Evolutionary conservation across 768 basidiomycete species (phyloP).

Genomic region (Boletellus ananas): DNA sequence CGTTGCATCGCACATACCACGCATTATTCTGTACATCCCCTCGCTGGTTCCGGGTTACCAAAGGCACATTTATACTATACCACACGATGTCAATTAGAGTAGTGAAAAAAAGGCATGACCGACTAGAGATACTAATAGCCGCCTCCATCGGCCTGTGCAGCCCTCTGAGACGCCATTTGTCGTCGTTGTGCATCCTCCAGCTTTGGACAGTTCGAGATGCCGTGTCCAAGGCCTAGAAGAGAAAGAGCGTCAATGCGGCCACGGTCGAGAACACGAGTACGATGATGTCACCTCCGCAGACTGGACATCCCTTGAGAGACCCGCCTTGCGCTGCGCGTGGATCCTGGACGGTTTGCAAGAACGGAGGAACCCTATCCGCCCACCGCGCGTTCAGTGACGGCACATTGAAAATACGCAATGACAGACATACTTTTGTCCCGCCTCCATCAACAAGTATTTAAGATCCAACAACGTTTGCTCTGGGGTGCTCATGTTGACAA

Average conservation of each 20-base stretch:
- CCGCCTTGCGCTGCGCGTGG: slow-evolving; percentile 78
- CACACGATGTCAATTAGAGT: not conserved
- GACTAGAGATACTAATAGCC: slow-evolving; percentile 23
- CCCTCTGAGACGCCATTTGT: slow-evolving; percentile 84
- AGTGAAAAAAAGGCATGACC: not conserved
- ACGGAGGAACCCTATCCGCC: slow-evolving; percentile 78
- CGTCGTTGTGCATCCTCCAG: slow-evolving; percentile 89
- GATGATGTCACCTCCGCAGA: slow-evolving; percentile 76
- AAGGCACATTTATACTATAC: slow-evolving; percentile 7
- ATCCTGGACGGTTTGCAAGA: slow-evolving; percentile 86
- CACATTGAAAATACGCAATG: not conserved
- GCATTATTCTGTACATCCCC: slow-evolving; percentile 5
- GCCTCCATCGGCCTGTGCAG: slow-evolving; percentile 58
- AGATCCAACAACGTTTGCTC: slow-evolving; percentile 96
- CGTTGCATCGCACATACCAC: slow-evolving; percentile 6
- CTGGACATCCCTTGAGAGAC: slow-evolving; percentile 82
- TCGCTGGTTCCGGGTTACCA: not conserved
- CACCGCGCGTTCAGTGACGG: not conserved
- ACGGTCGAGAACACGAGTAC: not conserved
- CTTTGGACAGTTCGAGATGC: slow-evolving; percentile 93
- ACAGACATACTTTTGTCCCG: slow-evolving; percentile 87
- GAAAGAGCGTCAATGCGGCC: not conserved
- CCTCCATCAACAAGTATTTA: slow-evolving; percentile 95
- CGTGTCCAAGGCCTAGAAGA: slow-evolving; percentile 79
- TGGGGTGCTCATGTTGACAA: slow-evolving; percentile 96